Evolutionary conservation across 768 basidiomycete species (phyloP).

Genomic region (Pholiota molesta): DNA sequence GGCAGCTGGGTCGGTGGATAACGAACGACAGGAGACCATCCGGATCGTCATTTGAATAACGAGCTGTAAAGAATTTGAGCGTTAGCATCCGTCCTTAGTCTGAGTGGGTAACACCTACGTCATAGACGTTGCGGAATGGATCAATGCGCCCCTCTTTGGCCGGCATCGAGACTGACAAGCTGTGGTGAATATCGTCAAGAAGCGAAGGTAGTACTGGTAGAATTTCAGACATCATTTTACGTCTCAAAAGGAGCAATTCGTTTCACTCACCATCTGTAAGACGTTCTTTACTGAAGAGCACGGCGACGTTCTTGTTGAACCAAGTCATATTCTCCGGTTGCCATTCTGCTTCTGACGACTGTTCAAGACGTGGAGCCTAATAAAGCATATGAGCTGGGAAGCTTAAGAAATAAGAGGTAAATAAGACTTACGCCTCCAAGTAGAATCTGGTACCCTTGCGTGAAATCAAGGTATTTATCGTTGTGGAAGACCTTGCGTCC

Average conservation of each 20-base stretch:
- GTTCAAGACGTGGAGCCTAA: conserved; percentile 1
- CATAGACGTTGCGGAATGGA: conserved; percentile 36
- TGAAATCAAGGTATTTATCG: conserved; percentile 28
- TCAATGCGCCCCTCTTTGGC: conserved; percentile 31
- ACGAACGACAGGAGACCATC: conserved; percentile 36
- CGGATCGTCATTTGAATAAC: conserved; percentile 40
- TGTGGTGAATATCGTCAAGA: conserved; percentile 27
- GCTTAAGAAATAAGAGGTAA: not conserved
- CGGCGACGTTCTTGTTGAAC: conserved; percentile 12
- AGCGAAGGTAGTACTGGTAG: conserved; percentile 21
- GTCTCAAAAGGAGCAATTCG: too few relatives aligned
- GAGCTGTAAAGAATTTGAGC: conserved; percentile 20
- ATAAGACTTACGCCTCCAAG: conserved; percentile 28
- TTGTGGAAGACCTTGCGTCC: conserved; percentile 32
- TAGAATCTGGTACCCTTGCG: conserved; percentile 36
- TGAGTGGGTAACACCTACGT: conserved; percentile 21
- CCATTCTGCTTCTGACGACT: conserved; percentile 1
- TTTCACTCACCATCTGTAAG: conserved; percentile 22
- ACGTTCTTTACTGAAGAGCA: conserved; percentile 25
- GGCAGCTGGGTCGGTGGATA: conserved; percentile 29
- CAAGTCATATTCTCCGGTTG: not conserved
- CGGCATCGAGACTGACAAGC: conserved; percentile 24
- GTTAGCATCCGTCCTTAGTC: too few relatives aligned
- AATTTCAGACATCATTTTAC: not conserved
- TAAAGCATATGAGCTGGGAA: conserved; percentile 22